Percentiles rank a stretch among this genome's conserved stretches.
phyloP scores from a whole-genome alignment of 805 yeast genomes.

The Pichia sporocuriosa region DNA sequence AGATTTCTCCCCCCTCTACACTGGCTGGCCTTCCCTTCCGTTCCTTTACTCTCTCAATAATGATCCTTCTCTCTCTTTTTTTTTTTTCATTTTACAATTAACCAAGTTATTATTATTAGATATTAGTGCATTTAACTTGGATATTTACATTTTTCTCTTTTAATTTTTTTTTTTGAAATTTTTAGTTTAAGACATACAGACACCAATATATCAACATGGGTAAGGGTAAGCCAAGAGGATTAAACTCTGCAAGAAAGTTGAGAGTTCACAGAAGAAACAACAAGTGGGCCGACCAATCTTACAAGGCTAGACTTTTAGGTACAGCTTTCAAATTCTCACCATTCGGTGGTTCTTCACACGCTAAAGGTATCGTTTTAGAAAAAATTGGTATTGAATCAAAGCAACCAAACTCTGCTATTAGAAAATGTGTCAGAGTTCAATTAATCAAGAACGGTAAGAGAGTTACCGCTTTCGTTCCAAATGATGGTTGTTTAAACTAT shows the following conservation, averaged over 20 bases:
- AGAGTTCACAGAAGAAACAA: conserved; percentile 99
- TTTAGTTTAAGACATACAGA: neutral
- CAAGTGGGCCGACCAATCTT: conserved; percentile 99
- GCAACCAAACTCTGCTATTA: conserved; percentile 99
- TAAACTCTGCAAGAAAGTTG: conserved; percentile 99
- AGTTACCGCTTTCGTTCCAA: conserved; percentile 99
- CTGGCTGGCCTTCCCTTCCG: too few relatives aligned
- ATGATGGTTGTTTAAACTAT: conserved; percentile 99
- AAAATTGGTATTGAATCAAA: conserved; percentile 99
- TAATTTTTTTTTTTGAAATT: too few relatives aligned
- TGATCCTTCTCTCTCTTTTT: too few relatives aligned
- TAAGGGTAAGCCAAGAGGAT: conserved; percentile 99
- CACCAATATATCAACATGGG: conserved; percentile 62
- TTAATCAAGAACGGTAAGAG: conserved; percentile 99
- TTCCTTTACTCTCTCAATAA: too few relatives aligned
- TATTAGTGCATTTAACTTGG: too few relatives aligned
- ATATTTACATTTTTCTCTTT: too few relatives aligned
- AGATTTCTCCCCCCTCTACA: too few relatives aligned
- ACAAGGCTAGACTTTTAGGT: conserved; percentile 98
- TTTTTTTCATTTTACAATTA: too few relatives aligned
- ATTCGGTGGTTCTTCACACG: conserved; percentile 99
- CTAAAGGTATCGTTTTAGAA: conserved; percentile 99
- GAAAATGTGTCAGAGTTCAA: conserved; percentile 99
- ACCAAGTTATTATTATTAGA: too few relatives aligned
- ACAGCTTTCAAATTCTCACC: conserved; percentile 99